These are phyloP conservation scores for Alternaria brassicae DNA, from an alignment of 2,329 filamentous ascomycete species.

Conservation along the genomic window DNA sequence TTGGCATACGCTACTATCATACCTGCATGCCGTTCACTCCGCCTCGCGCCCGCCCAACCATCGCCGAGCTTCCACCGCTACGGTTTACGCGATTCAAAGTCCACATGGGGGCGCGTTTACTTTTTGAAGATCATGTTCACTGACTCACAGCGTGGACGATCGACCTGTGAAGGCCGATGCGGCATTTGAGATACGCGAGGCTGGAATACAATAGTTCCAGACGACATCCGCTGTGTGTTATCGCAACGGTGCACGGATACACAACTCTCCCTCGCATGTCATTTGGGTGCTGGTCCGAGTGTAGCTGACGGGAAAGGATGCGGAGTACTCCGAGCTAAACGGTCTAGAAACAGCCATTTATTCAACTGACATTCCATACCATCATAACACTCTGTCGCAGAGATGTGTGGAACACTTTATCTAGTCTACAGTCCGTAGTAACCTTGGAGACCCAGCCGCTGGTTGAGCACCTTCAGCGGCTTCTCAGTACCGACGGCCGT, in stretches of 20 bases:
- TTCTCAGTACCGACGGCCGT: not conserved
- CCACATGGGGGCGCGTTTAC: not conserved
- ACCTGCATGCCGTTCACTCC: conserved; percentile 1
- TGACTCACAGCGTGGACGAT: conserved; percentile 9
- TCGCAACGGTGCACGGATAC: not conserved
- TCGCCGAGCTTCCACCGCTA: conserved; percentile 4
- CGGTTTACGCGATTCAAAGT: not conserved
- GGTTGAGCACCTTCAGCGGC: not conserved
- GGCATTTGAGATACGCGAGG: conserved; percentile 1
- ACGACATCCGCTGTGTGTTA: not conserved
- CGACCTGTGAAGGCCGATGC: conserved; percentile 1
- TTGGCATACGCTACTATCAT: conserved; percentile 6
- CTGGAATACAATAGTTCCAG: not conserved
- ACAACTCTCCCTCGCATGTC: not conserved
- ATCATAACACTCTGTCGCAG: not conserved
- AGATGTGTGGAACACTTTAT: not conserved
- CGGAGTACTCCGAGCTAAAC: not conserved
- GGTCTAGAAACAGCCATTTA: conserved; percentile 2
- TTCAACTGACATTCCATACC: not conserved
- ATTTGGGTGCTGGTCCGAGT: not conserved
- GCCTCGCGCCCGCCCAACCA: not conserved
- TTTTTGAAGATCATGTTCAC: conserved; percentile 17
- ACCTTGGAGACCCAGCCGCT: not conserved
- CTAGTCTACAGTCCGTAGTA: not conserved
- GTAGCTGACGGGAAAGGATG: conserved; percentile 1